Percentiles rank a stretch among this genome's conserved stretches.
These are phyloP conservation scores for Pseudogymnoascus sp. DNA, from an alignment of 2,329 filamentous ascomycete genomes.

Conservation along the genomic window DNA sequence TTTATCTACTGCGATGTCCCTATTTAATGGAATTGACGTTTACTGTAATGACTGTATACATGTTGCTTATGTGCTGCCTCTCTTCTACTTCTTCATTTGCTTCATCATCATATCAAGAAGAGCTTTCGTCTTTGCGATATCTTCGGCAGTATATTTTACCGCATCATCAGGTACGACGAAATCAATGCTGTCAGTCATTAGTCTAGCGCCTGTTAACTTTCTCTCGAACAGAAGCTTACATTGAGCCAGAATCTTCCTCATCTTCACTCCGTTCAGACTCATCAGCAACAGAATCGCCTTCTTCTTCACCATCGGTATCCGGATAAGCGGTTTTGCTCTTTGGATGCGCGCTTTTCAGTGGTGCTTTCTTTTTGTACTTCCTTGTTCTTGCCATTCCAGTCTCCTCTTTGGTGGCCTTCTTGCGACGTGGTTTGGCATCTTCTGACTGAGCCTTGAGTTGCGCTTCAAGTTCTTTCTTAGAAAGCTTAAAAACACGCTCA, in stretches of 20 bases:
- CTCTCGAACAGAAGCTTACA: not conserved
- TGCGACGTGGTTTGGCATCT: not conserved
- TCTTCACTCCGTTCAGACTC: not conserved
- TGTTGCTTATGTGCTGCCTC: not conserved
- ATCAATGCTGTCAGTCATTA: not conserved
- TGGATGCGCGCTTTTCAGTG: not conserved
- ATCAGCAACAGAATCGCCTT: not conserved
- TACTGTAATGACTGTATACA: not conserved
- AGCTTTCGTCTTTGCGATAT: not conserved
- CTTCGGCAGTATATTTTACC: not conserved
- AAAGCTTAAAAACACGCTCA: not conserved
- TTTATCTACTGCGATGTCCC: not conserved
- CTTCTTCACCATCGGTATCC: not conserved
- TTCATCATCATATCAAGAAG: not conserved
- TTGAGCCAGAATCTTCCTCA: not conserved
- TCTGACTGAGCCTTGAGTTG: not conserved
- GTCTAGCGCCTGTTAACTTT: not conserved
- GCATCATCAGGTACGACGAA: not conserved
- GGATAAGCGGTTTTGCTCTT: not conserved
- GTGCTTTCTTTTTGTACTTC: not conserved
- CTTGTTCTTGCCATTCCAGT: too few species aligned
- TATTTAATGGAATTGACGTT: not conserved
- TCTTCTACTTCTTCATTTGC: not conserved
- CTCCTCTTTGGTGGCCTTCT: not conserved
- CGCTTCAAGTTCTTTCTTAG: not conserved